A percentile compares a stretch with the other conserved stretches of the same genome.
Evolutionary conservation across 1,139 yeast species (phyloP).

Genomic region (Hansenula lynferdii): DNA sequence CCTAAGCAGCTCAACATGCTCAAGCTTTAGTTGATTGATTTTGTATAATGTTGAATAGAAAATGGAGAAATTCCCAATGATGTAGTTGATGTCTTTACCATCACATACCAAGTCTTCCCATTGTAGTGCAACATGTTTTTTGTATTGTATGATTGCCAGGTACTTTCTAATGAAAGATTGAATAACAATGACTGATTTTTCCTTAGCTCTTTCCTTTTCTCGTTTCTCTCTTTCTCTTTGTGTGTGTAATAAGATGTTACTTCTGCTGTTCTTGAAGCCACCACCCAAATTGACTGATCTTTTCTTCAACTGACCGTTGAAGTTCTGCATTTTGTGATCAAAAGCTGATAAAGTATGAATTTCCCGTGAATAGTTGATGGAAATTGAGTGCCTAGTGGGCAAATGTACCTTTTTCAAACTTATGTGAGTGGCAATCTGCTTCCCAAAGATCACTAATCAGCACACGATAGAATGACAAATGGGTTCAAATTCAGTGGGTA

Average conservation of each 20-base stretch:
- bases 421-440: no score
- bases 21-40: slow-evolving; percentile 3
- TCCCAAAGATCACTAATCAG: no score
- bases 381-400: no score
- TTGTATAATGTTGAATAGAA: slow-evolving; percentile 17
- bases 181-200: slow-evolving; percentile 43
- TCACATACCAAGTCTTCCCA: slow-evolving; percentile 6
- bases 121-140: slow-evolving; percentile 11
- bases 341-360: no score
- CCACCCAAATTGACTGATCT: slow-evolving; percentile 78
- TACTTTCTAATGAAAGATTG: slow-evolving; percentile 43
- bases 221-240: slow-evolving; percentile 63
- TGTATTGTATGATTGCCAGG: slow-evolving; percentile 26
- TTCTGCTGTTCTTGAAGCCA: slow-evolving; percentile 35
- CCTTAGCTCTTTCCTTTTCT: slow-evolving; percentile 47
- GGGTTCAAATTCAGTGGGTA: background rate
- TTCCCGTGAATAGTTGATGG: no score
- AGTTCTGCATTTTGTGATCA: slow-evolving; percentile 36
- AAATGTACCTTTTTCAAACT: no score
- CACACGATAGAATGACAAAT: no score
- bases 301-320: slow-evolving; percentile 58
- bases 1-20: slow-evolving; percentile 6
- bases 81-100: slow-evolving; percentile 16
- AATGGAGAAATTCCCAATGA: slow-evolving; percentile 21
- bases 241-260: slow-evolving; percentile 52